These are phyloP conservation scores for Mortierella sp. DNA, from an alignment of 371 early-diverging fungal genomes.

Conservation along the genomic window DNA sequence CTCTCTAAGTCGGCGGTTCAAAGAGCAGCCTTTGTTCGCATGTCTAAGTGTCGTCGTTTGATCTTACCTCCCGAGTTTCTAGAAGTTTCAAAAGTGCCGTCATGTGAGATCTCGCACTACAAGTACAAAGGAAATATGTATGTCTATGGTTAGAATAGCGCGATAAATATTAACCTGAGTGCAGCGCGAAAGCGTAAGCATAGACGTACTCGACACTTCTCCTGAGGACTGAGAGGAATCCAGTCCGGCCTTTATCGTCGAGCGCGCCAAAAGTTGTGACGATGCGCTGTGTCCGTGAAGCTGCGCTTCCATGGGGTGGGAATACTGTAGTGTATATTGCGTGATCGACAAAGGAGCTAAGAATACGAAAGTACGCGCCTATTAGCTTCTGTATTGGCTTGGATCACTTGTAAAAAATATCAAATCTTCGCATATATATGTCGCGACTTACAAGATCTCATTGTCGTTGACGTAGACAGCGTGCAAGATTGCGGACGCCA, in stretches of 20 bases:
- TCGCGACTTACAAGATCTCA: constrained; percentile 72
- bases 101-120: constrained; percentile 42
- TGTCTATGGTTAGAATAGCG: neutral
- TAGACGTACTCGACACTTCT: constrained; percentile 48
- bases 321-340: constrained; percentile 72
- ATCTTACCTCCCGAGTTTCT: constrained; percentile 25
- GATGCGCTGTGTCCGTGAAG: constrained; percentile 38
- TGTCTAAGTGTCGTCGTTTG: neutral
- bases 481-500: constrained; percentile 83
- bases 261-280: constrained; percentile 30
- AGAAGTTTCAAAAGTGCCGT: constrained; percentile 31
- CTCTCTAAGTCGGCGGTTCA: neutral
- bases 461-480: constrained; percentile 86
- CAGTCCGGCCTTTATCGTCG: constrained; percentile 50
- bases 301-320: constrained; percentile 52
- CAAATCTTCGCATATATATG: neutral
- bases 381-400: neutral
- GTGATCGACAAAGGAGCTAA: constrained; percentile 73
- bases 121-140: neutral
- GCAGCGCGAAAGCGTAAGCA: neutral
- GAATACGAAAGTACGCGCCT: neutral
- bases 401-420: neutral
- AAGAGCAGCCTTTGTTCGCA: neutral
- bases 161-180: neutral
- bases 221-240: constrained; percentile 46